These are phyloP conservation scores for Neurospora crassa DNA, from an alignment of 2,329 filamentous ascomycete genomes.

Conservation along the genomic window DNA sequence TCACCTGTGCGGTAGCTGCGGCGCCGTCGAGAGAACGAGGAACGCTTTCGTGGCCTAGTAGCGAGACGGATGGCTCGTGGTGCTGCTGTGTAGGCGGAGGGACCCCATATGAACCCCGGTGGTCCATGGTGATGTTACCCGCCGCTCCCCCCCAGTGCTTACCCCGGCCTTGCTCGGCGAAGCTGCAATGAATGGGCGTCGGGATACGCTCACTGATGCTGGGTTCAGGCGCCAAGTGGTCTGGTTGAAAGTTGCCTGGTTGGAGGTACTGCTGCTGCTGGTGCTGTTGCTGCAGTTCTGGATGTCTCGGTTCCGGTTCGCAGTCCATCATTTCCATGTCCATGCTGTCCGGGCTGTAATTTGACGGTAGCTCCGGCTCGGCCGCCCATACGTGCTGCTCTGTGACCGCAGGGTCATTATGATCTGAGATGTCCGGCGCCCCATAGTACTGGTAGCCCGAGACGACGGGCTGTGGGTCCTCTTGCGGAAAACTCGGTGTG, in stretches of 20 bases:
- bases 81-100: not conserved
- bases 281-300: not conserved
- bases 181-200: conserved; percentile 50
- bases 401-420: conserved; percentile 18
- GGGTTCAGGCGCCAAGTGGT: conserved; percentile 17
- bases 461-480: conserved; percentile 7
- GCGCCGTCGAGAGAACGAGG: conserved; percentile 38
- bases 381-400: conserved; percentile 15
- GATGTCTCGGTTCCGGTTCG: conserved; percentile 11
- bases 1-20: conserved; percentile 11
- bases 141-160: conserved; percentile 35
- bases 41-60: conserved; percentile 25
- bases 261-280: conserved; percentile 16
- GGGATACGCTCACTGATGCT: conserved; percentile 40
- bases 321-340: conserved; percentile 42
- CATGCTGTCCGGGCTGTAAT: conserved; percentile 1
- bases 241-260: conserved; percentile 23
- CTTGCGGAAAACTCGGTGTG: conserved; percentile 11
- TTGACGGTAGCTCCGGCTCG: conserved; percentile 16
- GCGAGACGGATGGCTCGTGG: not conserved
- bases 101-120: not conserved
- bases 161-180: conserved; percentile 45
- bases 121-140: conserved; percentile 16
- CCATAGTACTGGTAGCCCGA: conserved; percentile 6
- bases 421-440: conserved; percentile 19